Base-by-base conservation (phyloP, 495 filamentous ascomycete species). In the Penicillium dipodomyicola region DNA sequence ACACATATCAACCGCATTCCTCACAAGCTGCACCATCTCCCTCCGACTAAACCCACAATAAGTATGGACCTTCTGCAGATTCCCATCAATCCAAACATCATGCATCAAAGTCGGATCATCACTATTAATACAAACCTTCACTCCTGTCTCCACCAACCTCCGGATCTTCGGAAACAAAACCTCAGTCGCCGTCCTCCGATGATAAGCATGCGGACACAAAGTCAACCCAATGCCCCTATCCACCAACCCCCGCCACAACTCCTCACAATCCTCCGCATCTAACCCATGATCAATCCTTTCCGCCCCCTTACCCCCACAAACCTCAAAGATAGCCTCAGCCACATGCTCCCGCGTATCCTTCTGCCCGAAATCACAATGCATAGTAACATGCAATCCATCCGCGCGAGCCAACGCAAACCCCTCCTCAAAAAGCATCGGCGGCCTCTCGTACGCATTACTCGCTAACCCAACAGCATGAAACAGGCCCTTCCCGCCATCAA, bases 281-380 rank as follows among this genome's bases (percentile, higher is more conserved):
- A 77, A 55, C 4, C 75, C 75, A 62, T 78, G 73, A 62, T 78
- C 75, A 49, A 78, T 77, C 1, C 75, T 61, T 39, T 78, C 72
- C 5, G 56, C 52, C 0, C 68, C 69, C 14, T n/a, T 11, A 0
- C 67, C 65, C 17, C 33, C 63, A 46, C 67, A 65, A 2, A 77
- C 65, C 33, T 59, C 52, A 35, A 67, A 70, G 8, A 74, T 66
- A 12, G 67, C 70, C 49, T 77, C 63, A 5, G 42, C 51, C 19
- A 78, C 66, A 57, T 78, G 74, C 19, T 64, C 65, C 44, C 65
- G 61, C 3, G 72, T 71, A 52, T 76, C 71, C 48, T 71, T 67
- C 54, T 76, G 69, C 32, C 70, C 75, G 40, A 76, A 73, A 44
- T 77, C 75, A 57, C 75, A 77, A 49, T 78, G 75, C 67, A 69